Percentiles rank a stretch among this genome's conserved stretches.
These are phyloP conservation scores for Phytophthora fragariae DNA, from an alignment of 352 stramenopile species.

Conservation along the genomic window DNA sequence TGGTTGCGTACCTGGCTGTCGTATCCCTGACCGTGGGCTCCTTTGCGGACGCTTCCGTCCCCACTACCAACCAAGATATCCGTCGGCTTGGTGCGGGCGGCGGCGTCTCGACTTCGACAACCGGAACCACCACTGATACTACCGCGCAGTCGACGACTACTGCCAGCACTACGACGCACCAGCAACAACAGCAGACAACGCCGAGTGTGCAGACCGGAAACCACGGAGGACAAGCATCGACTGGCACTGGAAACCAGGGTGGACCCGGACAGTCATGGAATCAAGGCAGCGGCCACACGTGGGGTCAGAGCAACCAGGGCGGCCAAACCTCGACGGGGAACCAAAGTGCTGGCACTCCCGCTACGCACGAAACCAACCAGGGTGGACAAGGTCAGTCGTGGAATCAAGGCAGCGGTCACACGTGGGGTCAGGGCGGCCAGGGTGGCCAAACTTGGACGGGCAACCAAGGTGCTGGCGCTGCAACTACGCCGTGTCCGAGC, in stretches of 20 bases:
- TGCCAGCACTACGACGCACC: constrained; percentile 9
- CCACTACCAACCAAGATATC: constrained; percentile 14
- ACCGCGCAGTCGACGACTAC: constrained; percentile 14
- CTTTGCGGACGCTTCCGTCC: constrained; percentile 31
- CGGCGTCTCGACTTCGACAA: constrained; percentile 35
- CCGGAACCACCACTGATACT: constrained; percentile 13
- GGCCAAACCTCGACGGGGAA: neutral
- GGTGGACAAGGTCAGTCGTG: constrained; percentile 7
- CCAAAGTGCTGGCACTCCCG: neutral
- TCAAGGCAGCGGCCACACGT: too few species aligned
- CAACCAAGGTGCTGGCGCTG: constrained; percentile 1
- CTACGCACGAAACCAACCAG: constrained; percentile 11
- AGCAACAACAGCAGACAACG: constrained; percentile 13
- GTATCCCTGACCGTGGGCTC: constrained; percentile 25
- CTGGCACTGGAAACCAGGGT: constrained; percentile 6
- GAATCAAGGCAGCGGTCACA: constrained; percentile 1
- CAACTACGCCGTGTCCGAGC: neutral
- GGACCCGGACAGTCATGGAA: constrained; percentile 1
- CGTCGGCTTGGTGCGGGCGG: constrained; percentile 33
- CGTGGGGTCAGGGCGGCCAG: constrained; percentile 6
- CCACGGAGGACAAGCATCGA: constrained; percentile 7
- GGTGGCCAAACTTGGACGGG: neutral
- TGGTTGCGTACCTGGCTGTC: constrained; percentile 39
- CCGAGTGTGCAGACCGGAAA: constrained; percentile 8
- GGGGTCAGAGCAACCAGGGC: neutral